Percentiles rank a stretch among this genome's conserved stretches.
Conservation (phyloP, 2,329 filamentous ascomycete species). For the Nemania sp. region DNA sequence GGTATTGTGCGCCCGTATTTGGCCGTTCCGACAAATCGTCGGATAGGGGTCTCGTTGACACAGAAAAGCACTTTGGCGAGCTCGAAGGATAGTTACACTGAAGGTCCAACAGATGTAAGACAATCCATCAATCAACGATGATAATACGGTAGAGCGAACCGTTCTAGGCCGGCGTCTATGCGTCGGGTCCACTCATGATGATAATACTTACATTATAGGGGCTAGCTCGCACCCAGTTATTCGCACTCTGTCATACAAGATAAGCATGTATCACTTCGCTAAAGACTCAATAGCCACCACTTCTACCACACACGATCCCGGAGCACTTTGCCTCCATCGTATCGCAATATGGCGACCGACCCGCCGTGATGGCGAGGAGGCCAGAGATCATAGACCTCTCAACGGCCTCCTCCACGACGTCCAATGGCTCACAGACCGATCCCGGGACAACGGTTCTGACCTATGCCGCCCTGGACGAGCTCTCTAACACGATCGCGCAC, state of each 20-base stretch:
- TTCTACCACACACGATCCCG: constrained; percentile 70
- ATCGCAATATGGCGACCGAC: constrained; percentile 63
- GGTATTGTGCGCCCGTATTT: neutral
- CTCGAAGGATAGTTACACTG: too few species aligned
- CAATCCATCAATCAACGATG: neutral
- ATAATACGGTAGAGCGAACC: neutral
- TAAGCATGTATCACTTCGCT: neutral
- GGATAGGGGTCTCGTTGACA: neutral
- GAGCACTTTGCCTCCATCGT: constrained; percentile 72
- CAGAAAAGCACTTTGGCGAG: too few species aligned
- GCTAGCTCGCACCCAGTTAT: neutral
- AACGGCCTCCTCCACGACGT: constrained; percentile 23
- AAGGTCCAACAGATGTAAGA: constrained; percentile 41
- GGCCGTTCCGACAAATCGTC: neutral
- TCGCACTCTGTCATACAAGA: too few species aligned
- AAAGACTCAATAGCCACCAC: constrained; percentile 57
- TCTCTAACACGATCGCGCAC: constrained; percentile 75
- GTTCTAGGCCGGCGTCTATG: neutral
- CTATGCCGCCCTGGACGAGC: constrained; percentile 73
- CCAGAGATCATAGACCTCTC: constrained; percentile 39
- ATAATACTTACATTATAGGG: neutral
- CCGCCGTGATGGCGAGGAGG: constrained; percentile 58
- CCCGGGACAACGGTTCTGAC: constrained; percentile 69
- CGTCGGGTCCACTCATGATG: neutral
- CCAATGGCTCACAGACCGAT: constrained; percentile 33